These are phyloP conservation scores for Fusarium gaditjirri DNA, from an alignment of 2,329 filamentous ascomycete species.

Conservation along the genomic window DNA sequence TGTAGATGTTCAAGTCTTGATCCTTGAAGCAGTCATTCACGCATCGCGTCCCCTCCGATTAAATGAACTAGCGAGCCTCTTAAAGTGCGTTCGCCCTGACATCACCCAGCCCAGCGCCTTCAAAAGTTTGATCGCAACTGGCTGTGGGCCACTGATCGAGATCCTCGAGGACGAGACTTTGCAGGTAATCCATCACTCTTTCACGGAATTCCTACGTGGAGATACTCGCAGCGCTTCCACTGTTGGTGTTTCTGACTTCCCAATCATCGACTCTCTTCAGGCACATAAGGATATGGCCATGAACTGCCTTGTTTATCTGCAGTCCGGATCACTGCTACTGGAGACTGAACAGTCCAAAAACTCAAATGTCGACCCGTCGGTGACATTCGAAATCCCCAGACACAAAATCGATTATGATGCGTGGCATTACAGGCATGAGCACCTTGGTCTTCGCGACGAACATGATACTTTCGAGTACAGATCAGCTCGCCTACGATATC, in stretches of 20 bases:
- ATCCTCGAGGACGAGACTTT: slow-evolving; percentile 57
- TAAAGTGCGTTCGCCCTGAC: slow-evolving; percentile 39
- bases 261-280: slow-evolving; percentile 24
- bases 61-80: slow-evolving; percentile 48
- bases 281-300: slow-evolving; percentile 36
- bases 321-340: slow-evolving; percentile 27
- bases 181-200: slow-evolving; percentile 59
- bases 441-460: not conserved
- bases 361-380: not conserved
- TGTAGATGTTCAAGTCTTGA: slow-evolving; percentile 47
- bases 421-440: not conserved
- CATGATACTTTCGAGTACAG: slow-evolving; percentile 20
- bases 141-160: slow-evolving; percentile 56
- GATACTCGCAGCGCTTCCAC: slow-evolving; percentile 7
- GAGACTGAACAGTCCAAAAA: not conserved
- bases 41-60: slow-evolving; percentile 52
- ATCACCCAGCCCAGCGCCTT: slow-evolving; percentile 21
- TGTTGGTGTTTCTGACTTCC: slow-evolving; percentile 5
- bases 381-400: slow-evolving; percentile 2
- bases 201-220: slow-evolving; percentile 58
- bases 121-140: slow-evolving; percentile 50
- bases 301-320: slow-evolving; percentile 31
- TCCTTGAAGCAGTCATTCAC: slow-evolving; percentile 55
- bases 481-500: slow-evolving; percentile 29
- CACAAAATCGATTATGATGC: not conserved